Base-by-base conservation (phyloP, 495 filamentous ascomycete genomes). In the Durotheca rogersii region DNA sequence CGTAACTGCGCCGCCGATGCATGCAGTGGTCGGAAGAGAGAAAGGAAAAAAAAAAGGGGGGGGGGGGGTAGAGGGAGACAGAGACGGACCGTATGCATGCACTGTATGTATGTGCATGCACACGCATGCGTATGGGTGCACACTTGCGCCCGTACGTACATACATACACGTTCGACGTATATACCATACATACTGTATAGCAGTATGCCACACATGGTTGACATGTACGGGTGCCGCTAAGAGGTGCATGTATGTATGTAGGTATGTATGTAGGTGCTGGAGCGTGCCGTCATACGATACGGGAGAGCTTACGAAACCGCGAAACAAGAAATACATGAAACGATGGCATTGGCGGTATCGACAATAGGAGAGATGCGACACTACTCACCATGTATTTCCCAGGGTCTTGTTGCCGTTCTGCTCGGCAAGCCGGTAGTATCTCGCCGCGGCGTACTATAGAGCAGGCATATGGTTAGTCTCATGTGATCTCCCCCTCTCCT, bases 311-410 rank as follows among this genome's bases (percentile, higher is more conserved):
- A 53, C 50, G 45, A 50, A 35, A 59, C 12, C 21, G 49, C 19
- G 30, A 43, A 51, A 46, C 39, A 46, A 36, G 50, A 30, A 34
- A 42, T 29, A n/a, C n/a, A n/a, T n/a, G n/a, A n/a, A n/a, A n/a
- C n/a, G n/a, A n/a, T n/a, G n/a, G n/a, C n/a, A n/a, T n/a, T n/a
- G n/a, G n/a, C n/a, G n/a, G n/a, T n/a, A n/a, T n/a, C n/a, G n/a
- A n/a, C n/a, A n/a, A n/a, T n/a, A n/a, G n/a, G n/a, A n/a, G n/a
- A n/a, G n/a, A n/a, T n/a, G n/a, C n/a, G n/a, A n/a, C n/a, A n/a
- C n/a, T 40, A 78, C 88, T 73, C 85, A 96, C 93, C 93, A 98
- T 41, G 88, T 88, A 72, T 96, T 98, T 23, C 93, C 93, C 48
- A 97, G 74, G 33, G 82, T 89, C 73, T 95, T 96, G 66, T 81